A percentile compares a stretch with the other conserved stretches of the same genome.
These are phyloP conservation scores for Pelargonium fulgidum DNA, from an alignment of 441 rosid genomes.

Conservation along the genomic window DNA sequence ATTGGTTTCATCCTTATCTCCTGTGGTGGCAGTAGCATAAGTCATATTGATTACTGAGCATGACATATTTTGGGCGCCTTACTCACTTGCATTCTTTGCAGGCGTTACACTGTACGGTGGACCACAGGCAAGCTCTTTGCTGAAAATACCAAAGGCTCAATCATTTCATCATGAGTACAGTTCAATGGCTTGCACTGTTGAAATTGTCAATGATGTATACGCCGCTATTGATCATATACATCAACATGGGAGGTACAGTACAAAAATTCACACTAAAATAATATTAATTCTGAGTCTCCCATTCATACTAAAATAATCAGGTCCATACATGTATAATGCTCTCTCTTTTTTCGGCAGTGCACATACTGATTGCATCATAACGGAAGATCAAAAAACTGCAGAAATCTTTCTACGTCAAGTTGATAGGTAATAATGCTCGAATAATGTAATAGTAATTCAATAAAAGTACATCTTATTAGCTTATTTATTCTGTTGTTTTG, in stretches of 20 bases:
- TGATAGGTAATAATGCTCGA: constrained; percentile 51
- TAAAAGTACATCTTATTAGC: not conserved
- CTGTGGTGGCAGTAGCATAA: too few species aligned
- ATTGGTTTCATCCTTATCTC: too few species aligned
- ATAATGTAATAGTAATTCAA: not conserved
- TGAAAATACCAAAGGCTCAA: constrained; percentile 54
- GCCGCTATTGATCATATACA: constrained; percentile 87
- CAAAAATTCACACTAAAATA: constrained; percentile 1
- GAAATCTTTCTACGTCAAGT: constrained; percentile 69
- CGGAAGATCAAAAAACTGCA: constrained; percentile 66
- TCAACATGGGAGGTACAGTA: constrained; percentile 72
- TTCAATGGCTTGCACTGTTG: constrained; percentile 80
- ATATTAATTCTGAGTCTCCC: constrained; percentile 1
- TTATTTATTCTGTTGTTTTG: not conserved
- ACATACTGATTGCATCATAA: constrained; percentile 84
- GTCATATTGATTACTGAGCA: not conserved
- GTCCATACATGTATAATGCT: not conserved
- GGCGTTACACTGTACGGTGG: constrained; percentile 84
- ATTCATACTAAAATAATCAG: constrained; percentile 3
- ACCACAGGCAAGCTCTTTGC: constrained; percentile 56
- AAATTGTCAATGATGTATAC: constrained; percentile 75
- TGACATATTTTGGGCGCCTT: not conserved
- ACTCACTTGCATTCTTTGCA: constrained; percentile 25
- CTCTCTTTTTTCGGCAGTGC: constrained; percentile 46
- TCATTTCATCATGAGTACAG: constrained; percentile 86